Evolutionary conservation across 768 basidiomycete species (phyloP), one percentile per base, ranked within the genome.

Genomic region (Exidia glandulosa): DNA sequence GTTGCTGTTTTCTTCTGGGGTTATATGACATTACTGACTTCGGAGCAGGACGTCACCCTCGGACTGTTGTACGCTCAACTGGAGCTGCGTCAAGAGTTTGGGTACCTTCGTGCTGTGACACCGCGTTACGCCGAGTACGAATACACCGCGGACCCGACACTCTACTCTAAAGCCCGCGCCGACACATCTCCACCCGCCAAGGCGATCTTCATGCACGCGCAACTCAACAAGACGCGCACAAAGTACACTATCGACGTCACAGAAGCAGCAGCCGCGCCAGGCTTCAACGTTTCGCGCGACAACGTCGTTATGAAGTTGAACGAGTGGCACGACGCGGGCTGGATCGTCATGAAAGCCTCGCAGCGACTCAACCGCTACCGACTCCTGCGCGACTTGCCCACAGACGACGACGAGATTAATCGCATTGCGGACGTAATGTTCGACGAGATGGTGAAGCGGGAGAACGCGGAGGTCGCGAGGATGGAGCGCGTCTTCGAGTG

Each of bases 21-120:
- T 31, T 48, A 3, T 13, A 27, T 7, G 14, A 23, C 19, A n/a
- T 61, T 52, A 47, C 32, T 57, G n/a, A 62, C 32, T 57, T 25
- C 37, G 7, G 14, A 45, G 2, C 62, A 77, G 77, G 54, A 65
- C 36, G 79, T 75, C 61, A 73, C 76, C 14, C 72, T 81, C 10
- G 71, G 70, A 2, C 68, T 81, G 4, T 72, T 72, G 34, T 80
- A 77, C 64, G 79, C 80, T 3, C 70, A 75, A 56, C 70, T 81
- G 7, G 80, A 81, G 65, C 71, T 81, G 10, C 72, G 78, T n/a
- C n/a, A n/a, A n/a, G n/a, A n/a, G n/a, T 72, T 75, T 56, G 71
- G 69, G 2, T 72, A 73, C 56, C 68, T 81, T 27, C 70, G 78
- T 19, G 77, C 79, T 3, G 67, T 75, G 33, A 81, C 80, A 0